These are phyloP conservation scores for Boletus patriciae DNA, from an alignment of 768 basidiomycete species.

Conservation along the genomic window DNA sequence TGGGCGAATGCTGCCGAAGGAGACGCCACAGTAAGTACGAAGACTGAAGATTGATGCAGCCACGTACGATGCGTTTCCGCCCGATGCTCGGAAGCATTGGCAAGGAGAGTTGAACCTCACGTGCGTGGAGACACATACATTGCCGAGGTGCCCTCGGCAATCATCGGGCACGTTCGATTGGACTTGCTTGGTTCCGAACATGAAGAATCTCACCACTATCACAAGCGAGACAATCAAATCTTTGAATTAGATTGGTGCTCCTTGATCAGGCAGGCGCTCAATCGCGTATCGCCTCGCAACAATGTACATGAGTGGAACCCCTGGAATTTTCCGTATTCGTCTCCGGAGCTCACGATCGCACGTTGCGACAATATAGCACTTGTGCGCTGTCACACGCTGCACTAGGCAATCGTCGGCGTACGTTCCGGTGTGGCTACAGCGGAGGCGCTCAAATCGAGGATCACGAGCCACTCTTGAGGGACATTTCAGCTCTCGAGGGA, in stretches of 20 bases:
- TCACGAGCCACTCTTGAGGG: constrained; percentile 89
- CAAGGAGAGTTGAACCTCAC: no score
- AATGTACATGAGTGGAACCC: constrained; percentile 97
- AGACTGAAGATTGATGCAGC: background rate
- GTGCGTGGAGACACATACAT: no score
- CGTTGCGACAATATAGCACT: constrained; percentile 96
- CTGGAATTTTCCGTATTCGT: constrained; percentile 88
- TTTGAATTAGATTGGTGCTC: constrained; percentile 57
- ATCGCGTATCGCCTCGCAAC: constrained; percentile 90
- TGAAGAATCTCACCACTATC: constrained; percentile 1
- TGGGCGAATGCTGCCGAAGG: background rate
- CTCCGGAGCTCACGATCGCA: constrained; percentile 94
- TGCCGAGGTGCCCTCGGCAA: no score
- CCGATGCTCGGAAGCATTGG: no score
- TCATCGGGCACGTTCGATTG: background rate
- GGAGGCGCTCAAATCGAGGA: constrained; percentile 91
- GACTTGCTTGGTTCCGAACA: background rate
- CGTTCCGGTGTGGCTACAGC: constrained; percentile 92
- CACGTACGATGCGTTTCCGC: background rate
- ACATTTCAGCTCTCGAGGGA: constrained; percentile 5
- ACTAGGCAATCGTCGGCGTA: constrained; percentile 99
- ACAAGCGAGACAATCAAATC: background rate
- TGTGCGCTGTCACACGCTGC: constrained; percentile 91
- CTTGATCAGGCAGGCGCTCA: constrained; percentile 92
- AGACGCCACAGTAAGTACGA: background rate